phyloP scores from a whole-genome alignment of 257 asterid genomes.

The Solanum medicagineum region DNA sequence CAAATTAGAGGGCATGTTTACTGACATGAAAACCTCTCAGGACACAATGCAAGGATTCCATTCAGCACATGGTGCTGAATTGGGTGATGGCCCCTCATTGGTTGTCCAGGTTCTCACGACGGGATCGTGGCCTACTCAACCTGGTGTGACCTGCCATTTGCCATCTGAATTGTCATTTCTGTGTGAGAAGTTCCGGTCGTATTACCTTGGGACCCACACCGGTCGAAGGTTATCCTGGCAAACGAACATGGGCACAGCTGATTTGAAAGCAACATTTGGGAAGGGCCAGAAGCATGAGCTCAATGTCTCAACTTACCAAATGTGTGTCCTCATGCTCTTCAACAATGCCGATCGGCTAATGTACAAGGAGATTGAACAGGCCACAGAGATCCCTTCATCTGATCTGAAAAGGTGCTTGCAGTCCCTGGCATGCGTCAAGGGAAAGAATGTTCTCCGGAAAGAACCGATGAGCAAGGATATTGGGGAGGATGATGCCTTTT shows the following conservation, averaged over 20 bases:
- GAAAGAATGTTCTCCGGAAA: slow-evolving; percentile 65
- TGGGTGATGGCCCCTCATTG: slow-evolving; percentile 53
- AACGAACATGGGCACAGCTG: slow-evolving; percentile 90
- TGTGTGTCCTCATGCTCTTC: slow-evolving; percentile 81
- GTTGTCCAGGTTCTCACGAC: slow-evolving; percentile 79
- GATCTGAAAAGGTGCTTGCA: slow-evolving; percentile 77
- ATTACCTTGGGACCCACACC: slow-evolving; percentile 77
- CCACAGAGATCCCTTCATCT: slow-evolving; percentile 65
- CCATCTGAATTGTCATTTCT: slow-evolving; percentile 58
- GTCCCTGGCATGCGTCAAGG: slow-evolving; percentile 77
- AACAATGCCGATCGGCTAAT: slow-evolving; percentile 51
- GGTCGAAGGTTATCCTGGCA: slow-evolving; percentile 84
- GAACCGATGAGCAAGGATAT: slow-evolving; percentile 88
- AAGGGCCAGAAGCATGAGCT: slow-evolving; percentile 82
- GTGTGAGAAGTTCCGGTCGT: slow-evolving; percentile 67
- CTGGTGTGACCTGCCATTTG: slow-evolving; percentile 55
- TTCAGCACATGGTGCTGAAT: slow-evolving; percentile 39
- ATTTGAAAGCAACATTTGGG: slow-evolving; percentile 62
- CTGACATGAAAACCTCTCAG: slow-evolving; percentile 89
- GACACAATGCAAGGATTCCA: slow-evolving; percentile 86
- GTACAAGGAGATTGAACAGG: slow-evolving; percentile 72
- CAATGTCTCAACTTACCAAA: slow-evolving; percentile 80
- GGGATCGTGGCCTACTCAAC: slow-evolving; percentile 88
- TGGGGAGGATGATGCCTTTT: slow-evolving; percentile 53
- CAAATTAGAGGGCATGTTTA: slow-evolving; percentile 85